Percentiles rank a stretch among this genome's conserved stretches.
These are phyloP conservation scores for Fraxinus baroniana DNA, from an alignment of 305 asterid genomes.

Conservation along the genomic window DNA sequence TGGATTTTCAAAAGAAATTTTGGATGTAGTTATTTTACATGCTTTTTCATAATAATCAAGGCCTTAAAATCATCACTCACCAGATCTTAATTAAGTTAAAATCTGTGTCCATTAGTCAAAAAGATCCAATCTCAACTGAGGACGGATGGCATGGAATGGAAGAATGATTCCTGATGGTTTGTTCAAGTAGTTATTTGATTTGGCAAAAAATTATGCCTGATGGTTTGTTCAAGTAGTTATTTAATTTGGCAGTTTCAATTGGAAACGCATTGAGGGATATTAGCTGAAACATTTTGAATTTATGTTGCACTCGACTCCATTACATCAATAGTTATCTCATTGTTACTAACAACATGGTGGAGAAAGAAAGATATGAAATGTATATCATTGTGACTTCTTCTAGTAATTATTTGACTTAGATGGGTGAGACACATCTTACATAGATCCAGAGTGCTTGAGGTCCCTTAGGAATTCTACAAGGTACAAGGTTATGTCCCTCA, in stretches of 20 bases:
- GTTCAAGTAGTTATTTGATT: no score
- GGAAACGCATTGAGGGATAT: not conserved
- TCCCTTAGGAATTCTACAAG: not conserved
- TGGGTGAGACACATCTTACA: not conserved
- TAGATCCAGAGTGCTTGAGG: not conserved
- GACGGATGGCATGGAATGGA: not conserved
- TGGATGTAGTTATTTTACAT: not conserved
- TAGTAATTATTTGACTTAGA: not conserved
- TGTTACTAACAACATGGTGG: not conserved
- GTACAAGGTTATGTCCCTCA: not conserved
- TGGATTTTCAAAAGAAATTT: not conserved
- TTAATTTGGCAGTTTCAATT: not conserved
- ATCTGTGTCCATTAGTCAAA: not conserved
- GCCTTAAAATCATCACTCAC: not conserved
- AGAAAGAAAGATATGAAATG: not conserved
- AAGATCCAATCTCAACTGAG: not conserved
- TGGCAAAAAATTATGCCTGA: not conserved
- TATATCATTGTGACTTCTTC: not conserved
- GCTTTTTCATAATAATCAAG: not conserved
- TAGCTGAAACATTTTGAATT: not conserved
- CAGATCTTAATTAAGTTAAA: not conserved
- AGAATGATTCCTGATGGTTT: no score
- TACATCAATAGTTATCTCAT: not conserved
- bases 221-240: not conserved
- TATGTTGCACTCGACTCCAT: not conserved